These are phyloP conservation scores for Kodamaea alishanica DNA, from an alignment of 1,139 yeast genomes.

Conservation along the genomic window DNA sequence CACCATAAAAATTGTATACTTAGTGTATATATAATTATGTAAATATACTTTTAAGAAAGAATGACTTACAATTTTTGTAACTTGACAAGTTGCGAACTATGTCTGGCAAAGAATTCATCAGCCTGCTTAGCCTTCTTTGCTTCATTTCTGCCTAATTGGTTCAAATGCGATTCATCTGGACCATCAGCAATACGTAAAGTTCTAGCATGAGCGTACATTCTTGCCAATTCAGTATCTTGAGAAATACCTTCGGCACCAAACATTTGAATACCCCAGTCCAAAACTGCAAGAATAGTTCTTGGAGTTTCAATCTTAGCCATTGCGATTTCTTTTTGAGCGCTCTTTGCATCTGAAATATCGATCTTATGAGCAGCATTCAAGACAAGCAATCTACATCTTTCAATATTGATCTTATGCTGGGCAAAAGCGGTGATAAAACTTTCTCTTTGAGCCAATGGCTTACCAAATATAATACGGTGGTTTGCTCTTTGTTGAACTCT, in stretches of 20 bases:
- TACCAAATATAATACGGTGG: slow-evolving; percentile 54
- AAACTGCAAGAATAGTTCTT: slow-evolving; percentile 47
- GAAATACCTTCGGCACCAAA: slow-evolving; percentile 69
- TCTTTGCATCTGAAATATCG: slow-evolving; percentile 54
- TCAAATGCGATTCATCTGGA: slow-evolving; percentile 70
- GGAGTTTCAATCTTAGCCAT: slow-evolving; percentile 71
- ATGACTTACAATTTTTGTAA: slow-evolving; percentile 17
- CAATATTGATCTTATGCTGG: slow-evolving; percentile 56
- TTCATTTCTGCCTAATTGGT: slow-evolving; percentile 53
- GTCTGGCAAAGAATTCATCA: slow-evolving; percentile 31
- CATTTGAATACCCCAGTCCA: slow-evolving; percentile 69
- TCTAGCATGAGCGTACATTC: slow-evolving; percentile 53
- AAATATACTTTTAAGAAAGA: no score
- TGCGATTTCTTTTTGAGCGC: slow-evolving; percentile 57
- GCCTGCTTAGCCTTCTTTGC: slow-evolving; percentile 31
- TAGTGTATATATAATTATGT: no score
- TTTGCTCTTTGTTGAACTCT: slow-evolving; percentile 55
- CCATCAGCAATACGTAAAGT: slow-evolving; percentile 71
- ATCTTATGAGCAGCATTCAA: slow-evolving; percentile 65
- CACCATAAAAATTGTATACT: no score
- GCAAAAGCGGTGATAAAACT: slow-evolving; percentile 51
- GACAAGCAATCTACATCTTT: slow-evolving; percentile 55
- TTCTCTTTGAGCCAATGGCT: slow-evolving; percentile 52
- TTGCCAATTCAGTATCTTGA: slow-evolving; percentile 61
- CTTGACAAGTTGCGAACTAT: slow-evolving; percentile 19